These are phyloP conservation scores for Amaranthus cruentus DNA, from an alignment of 148 eudicot species.

Conservation along the genomic window DNA sequence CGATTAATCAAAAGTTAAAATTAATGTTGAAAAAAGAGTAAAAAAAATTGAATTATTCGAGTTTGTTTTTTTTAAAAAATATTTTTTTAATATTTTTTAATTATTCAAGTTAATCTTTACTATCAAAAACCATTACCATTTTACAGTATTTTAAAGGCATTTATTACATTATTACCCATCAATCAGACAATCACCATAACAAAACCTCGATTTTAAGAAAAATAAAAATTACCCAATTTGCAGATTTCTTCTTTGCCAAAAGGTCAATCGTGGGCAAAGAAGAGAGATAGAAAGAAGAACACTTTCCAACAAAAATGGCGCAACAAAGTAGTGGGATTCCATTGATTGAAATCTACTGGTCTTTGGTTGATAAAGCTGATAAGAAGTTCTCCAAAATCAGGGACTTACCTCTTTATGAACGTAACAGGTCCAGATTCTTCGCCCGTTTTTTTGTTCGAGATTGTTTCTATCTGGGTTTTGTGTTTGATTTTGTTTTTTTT, in stretches of 20 bases:
- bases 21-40: too few relatives aligned
- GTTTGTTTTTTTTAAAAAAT: too few relatives aligned
- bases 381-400: conserved; percentile 82
- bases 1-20: too few relatives aligned
- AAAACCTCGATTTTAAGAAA: background rate
- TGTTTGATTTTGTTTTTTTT: conserved; percentile 4
- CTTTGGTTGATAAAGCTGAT: conserved; percentile 78
- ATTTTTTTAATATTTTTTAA: too few relatives aligned
- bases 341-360: conserved; percentile 65
- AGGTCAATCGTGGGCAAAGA: background rate
- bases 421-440: conserved; percentile 14
- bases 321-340: conserved; percentile 47
- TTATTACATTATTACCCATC: background rate
- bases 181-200: background rate
- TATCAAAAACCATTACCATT: too few relatives aligned
- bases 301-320: conserved; percentile 28
- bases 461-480: background rate
- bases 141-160: too few relatives aligned
- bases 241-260: background rate
- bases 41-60: too few relatives aligned
- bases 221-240: background rate
- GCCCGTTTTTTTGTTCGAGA: too few relatives aligned
- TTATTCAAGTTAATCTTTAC: too few relatives aligned
- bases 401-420: conserved; percentile 76
- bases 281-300: conserved; percentile 1